Conservation (phyloP, 371 early-diverging fungal genomes). For the Zopfochytrium polystomum region DNA sequence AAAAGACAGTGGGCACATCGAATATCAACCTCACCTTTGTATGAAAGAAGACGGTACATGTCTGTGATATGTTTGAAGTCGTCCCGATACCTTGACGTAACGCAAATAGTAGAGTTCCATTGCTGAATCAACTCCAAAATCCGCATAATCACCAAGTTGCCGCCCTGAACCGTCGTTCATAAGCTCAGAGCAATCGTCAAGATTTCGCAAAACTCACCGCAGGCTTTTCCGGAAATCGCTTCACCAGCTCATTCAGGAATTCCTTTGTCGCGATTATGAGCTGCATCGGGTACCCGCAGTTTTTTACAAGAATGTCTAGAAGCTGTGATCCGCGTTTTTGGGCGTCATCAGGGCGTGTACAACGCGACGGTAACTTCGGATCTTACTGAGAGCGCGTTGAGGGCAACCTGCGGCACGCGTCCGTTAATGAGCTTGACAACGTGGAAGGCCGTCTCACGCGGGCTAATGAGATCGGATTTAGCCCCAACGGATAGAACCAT, state of each 20-base stretch:
- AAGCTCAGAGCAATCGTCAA: slow-evolving; percentile 5
- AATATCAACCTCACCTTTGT: slow-evolving; percentile 51
- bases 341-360: too few species aligned
- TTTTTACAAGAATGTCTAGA: slow-evolving; percentile 90
- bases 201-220: slow-evolving; percentile 43
- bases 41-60: slow-evolving; percentile 81
- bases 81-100: slow-evolving; percentile 76
- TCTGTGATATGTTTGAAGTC: slow-evolving; percentile 89
- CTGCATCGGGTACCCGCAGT: slow-evolving; percentile 95
- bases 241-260: slow-evolving; percentile 89
- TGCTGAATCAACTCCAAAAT: slow-evolving; percentile 88
- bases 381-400: too few species aligned
- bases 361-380: too few species aligned
- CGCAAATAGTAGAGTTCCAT: slow-evolving; percentile 85
- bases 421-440: slow-evolving; percentile 14
- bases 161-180: slow-evolving; percentile 20
- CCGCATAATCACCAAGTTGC: slow-evolving; percentile 67
- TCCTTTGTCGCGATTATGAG: slow-evolving; percentile 89
- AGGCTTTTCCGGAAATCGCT: slow-evolving; percentile 83
- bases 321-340: too few species aligned
- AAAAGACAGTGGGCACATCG: not conserved
- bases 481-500: too few species aligned
- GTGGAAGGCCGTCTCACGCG: slow-evolving; percentile 17
- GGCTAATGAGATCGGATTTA: slow-evolving; percentile 2
- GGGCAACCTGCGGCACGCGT: too few species aligned